phyloP scores from a whole-genome alignment of 2,329 filamentous ascomycete genomes.

The Exserohilum turcica region DNA sequence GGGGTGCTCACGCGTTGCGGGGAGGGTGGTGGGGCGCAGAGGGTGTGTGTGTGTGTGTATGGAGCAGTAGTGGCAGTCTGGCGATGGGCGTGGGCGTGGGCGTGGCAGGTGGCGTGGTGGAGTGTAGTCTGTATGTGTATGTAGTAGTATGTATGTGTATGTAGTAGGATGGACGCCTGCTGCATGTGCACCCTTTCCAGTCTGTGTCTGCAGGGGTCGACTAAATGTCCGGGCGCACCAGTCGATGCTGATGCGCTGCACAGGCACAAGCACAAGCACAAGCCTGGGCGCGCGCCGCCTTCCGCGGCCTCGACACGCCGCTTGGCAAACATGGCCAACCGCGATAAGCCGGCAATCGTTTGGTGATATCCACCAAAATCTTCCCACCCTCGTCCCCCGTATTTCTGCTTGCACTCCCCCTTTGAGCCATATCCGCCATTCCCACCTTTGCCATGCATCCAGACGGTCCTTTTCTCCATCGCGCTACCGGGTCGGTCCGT shows the following conservation, averaged over 20 bases:
- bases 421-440: background rate
- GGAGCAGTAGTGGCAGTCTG: no score
- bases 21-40: conserved; percentile 5
- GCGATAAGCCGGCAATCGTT: conserved; percentile 13
- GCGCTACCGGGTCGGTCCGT: conserved; percentile 32
- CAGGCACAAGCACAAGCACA: no score
- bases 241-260: conserved; percentile 2
- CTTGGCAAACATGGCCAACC: conserved; percentile 7
- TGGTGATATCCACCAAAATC: background rate
- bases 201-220: background rate
- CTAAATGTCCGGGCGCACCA: background rate
- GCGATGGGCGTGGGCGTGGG: conserved; percentile 2
- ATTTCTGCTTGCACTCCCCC: background rate
- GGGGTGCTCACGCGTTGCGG: conserved; percentile 6
- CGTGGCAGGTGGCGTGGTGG: background rate
- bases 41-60: no score
- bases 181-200: background rate
- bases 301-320: conserved; percentile 7
- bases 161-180: no score
- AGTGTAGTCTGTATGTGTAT: background rate
- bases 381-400: background rate
- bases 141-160: background rate
- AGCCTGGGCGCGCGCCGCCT: background rate
- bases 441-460: conserved; percentile 15
- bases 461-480: conserved; percentile 13